Evolutionary conservation across 257 asterid genomes (phyloP), one percentile per base, ranked within the genome.

Genomic region (Anisodus tanguticus): DNA sequence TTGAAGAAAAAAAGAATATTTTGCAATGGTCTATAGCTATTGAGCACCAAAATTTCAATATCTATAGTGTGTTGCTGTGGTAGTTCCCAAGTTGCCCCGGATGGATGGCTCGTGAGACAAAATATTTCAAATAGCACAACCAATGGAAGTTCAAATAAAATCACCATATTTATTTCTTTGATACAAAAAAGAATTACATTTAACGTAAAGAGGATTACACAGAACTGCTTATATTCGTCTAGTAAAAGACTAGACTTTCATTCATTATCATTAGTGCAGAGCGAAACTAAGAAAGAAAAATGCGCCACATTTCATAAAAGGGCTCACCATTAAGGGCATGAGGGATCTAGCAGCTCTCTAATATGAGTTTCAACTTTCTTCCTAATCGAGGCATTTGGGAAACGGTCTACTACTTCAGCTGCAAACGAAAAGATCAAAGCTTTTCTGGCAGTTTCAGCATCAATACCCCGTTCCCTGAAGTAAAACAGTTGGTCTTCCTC

Each of bases 381-480:
- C 58, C 84, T 89, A 59, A 92, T 66, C 4, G 88, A 83, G 62
- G 88, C 15, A 51, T 90, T 82, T 0, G 98, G 95, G n/a, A 93
- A 87, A 39, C 90, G 90, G 31, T 87, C 87, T 6, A 94, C 84
- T 72, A 97, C 99, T 93, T 97, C 99, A 26, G 95, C 92, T 12
- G 98, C 97, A 85, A 96, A 96, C 7, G 99, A 92, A 59, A 92
- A 91, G 37, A 96, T 87, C 53, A 96, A 95, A 88, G 97, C 95
- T 85, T 86, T 92, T 85, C 98, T 92, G 16, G 99, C 99, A 84
- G 93, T 35, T 83, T 89, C 86, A 15, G 35, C 16, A 84, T 96
- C 95, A 35, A 95, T 87, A 58, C 99, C 98, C 37, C 99, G 97
- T 45, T 98, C 97, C 83, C 60, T 95, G 88, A 96, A 93, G 91